Base-by-base conservation (phyloP, 1,284 basidiomycete species). In the Boletus smithii region DNA sequence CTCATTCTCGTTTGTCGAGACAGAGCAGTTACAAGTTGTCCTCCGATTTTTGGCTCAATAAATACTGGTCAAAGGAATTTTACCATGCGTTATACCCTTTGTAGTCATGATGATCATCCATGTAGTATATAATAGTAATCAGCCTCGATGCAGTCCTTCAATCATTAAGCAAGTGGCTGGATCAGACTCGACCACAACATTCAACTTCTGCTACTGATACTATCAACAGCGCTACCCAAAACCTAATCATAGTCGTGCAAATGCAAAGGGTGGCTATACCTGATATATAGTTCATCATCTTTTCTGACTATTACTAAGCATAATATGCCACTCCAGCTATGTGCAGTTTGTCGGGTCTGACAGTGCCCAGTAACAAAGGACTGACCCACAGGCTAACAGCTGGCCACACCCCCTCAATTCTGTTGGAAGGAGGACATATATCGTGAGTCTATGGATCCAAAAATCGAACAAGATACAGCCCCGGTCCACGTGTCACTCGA, bases 41-140 rank as follows among this genome's bases (percentile, higher is more conserved):
- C 1, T 29, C n/a, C 10, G 34, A 45, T 7, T 52, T 52, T 32
- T 52, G 43, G 37, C 23, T 52, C 8, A 48, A 52, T 22, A 41
- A 44, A 8, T 52, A 39, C 30, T 33, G 30, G 40, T 42, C 18
- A 13, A 43, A 44, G 22, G 47, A 48, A 9, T 39, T 48, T 14
- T 32, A 42, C n/a, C 13, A 32, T 9, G 5, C n/a, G 2, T n/a
- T 33, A 22, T 41, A 13, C 23, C 14, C 26, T 27, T 18, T 8
- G 11, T 40, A 40, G 38, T 40, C 9, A 40, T 14, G 10, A 13
- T 14, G 17, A 30, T n/a, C n/a, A n/a, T n/a, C n/a, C n/a, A n/a
- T n/a, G n/a, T n/a, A n/a, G n/a, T 22, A 13, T 4, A 10, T 26
- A 17, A 8, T 26, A 26, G 22, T 38, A 38, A 38, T 38, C 16